Conservation (phyloP, 345 rosid genomes). For the Acer saccharum region DNA sequence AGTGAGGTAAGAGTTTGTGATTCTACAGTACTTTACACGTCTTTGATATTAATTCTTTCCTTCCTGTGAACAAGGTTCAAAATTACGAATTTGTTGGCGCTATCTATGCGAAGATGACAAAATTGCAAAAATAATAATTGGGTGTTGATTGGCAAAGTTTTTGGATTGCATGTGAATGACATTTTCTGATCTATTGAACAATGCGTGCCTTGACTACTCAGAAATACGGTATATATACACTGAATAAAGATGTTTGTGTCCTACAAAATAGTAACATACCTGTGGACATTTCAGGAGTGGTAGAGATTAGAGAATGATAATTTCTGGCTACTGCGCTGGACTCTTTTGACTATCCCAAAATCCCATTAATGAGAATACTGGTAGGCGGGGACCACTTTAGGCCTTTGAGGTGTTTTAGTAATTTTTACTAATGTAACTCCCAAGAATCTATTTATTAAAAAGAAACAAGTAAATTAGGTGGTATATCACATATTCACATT, state of each 20-base stretch:
- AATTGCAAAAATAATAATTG: not conserved
- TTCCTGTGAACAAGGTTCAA: not conserved
- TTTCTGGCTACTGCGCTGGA: not conserved
- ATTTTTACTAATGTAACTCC: too few species aligned
- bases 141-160: not conserved
- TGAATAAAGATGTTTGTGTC: constrained; percentile 16
- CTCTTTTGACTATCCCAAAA: constrained; percentile 6
- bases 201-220: constrained; percentile 10
- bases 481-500: constrained; percentile 15
- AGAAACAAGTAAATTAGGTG: not conserved
- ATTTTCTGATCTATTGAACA: not conserved
- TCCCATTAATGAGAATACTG: not conserved
- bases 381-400: constrained; percentile 2
- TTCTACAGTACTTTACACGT: not conserved
- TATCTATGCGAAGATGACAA: not conserved
- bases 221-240: not conserved
- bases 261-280: not conserved
- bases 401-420: not conserved
- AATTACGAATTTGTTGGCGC: not conserved
- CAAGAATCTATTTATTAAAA: too few species aligned
- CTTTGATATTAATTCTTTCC: not conserved
- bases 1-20: not conserved
- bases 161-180: not conserved
- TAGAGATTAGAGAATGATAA: not conserved
- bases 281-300: not conserved